phyloP scores from a whole-genome alignment of 306 rosid species.

The Canavalia ensiformis region DNA sequence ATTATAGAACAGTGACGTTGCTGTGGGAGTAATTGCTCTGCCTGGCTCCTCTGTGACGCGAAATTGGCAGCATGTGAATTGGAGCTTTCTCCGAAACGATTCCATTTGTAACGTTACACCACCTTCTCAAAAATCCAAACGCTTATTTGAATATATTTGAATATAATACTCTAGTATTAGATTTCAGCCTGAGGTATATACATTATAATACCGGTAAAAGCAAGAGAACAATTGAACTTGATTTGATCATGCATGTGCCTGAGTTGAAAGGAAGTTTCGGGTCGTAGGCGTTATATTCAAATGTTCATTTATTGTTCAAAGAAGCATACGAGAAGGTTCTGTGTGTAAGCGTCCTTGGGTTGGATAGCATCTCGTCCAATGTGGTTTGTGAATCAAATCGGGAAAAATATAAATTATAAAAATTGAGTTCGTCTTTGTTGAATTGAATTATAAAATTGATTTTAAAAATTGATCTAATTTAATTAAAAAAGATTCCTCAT shows the following conservation, averaged over 20 bases:
- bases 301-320: constrained; percentile 40
- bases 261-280: constrained; percentile 33
- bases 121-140: background rate
- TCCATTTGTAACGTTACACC: constrained; percentile 50
- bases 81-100: constrained; percentile 51
- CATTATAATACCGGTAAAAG: background rate
- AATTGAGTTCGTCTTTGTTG: too few relatives aligned
- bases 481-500: too few relatives aligned
- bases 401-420: too few relatives aligned
- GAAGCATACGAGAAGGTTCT: constrained; percentile 33
- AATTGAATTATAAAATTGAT: too few relatives aligned
- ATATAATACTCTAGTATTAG: background rate
- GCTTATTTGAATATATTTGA: background rate
- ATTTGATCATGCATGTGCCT: constrained; percentile 40
- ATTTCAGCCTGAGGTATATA: constrained; percentile 17
- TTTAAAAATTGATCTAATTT: too few relatives aligned
- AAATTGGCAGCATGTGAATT: constrained; percentile 51
- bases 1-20: constrained; percentile 41
- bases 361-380: background rate
- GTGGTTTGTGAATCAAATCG: too few relatives aligned
- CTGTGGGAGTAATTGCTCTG: constrained; percentile 53
- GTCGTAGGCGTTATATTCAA: background rate
- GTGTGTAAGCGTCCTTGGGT: background rate
- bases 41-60: constrained; percentile 47
- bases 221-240: background rate